Evolutionary conservation across 768 basidiomycete species (phyloP), one percentile per base, ranked within the genome.

Genomic region (Boletus bicolor): DNA sequence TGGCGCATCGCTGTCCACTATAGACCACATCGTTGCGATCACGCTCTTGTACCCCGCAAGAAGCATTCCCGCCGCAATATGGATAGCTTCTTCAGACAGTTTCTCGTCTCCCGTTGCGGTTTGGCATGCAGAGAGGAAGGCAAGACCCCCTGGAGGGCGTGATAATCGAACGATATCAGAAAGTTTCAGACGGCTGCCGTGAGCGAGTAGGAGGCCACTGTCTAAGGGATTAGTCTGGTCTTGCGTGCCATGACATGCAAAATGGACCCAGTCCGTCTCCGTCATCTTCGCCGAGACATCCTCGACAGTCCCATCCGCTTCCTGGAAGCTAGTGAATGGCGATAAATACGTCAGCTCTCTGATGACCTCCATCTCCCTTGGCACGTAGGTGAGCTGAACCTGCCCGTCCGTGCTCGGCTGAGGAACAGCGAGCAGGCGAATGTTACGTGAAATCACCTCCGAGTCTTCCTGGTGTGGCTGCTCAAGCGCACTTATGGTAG

Each of bases 191-290:
- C 34, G 34, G 0, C 15, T 26, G 7, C 48, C 48, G 11, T 38
- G 8, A 9, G 35, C 48, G 19, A 71, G 62, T 3, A 49, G n/a
- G 50, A 72, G 61, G 4, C 41, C 56, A 35, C 64, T 66, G 17
- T 64, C 46, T 15, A 60, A 39, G 10, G 70, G 70, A n/a, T 63
- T 41, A 7, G 48, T 15, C 1, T 38, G 12, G 38, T 64, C 55
- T 38, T 68, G 68, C 8, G 36, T 37, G 2, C 68, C 73, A 36
- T 74, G 73, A 39, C 73, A 72, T 21, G 67, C 66, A 44, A 74
- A 59, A 50, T 73, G 73, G 15, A 67, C 63, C 65, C 51, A 52
- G 24, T 43, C 30, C 3, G 34, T 21, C 14, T 36, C 32, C 9
- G 26, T 44, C 51, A 44, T 44, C 21, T 11, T 14, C 5, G 28